A percentile compares a stretch with the other conserved stretches of the same genome.
Conservation (phyloP, 2,329 filamentous ascomycete genomes). For the Colletotrichum noveboracense region DNA sequence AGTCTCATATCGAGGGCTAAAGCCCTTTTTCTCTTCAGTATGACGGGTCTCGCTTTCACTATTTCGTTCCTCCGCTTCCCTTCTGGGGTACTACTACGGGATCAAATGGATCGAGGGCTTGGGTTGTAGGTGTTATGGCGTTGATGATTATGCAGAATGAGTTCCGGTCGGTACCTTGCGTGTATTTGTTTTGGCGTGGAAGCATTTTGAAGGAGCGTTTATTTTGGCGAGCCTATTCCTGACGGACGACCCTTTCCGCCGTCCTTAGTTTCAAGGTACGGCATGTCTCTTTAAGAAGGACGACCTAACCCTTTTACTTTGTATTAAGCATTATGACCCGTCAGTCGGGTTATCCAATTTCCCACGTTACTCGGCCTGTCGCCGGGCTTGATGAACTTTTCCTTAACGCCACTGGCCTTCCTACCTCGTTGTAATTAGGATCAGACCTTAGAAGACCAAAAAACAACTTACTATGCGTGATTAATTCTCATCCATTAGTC, state of each 20-base stretch:
- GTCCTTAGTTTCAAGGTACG: not conserved
- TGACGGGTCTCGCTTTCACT: not conserved
- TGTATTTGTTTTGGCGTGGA: conserved; percentile 23
- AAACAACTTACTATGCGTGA: conserved; percentile 4
- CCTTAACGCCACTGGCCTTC: conserved; percentile 6
- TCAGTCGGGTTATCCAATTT: conserved; percentile 12
- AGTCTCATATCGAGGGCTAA: conserved; percentile 83
- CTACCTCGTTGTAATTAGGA: conserved; percentile 23
- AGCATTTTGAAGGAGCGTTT: conserved; percentile 23
- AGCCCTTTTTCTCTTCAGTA: not conserved
- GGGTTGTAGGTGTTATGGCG: conserved; percentile 20
- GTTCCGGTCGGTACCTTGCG: conserved; percentile 18
- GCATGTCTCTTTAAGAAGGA: not conserved
- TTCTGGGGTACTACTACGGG: conserved; percentile 4
- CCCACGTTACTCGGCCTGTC: conserved; percentile 10
- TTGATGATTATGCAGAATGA: conserved; percentile 23
- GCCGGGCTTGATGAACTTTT: conserved; percentile 16
- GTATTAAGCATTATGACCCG: conserved; percentile 25
- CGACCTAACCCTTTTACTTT: conserved; percentile 26
- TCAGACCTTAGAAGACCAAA: conserved; percentile 20
- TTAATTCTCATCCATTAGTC: not conserved
- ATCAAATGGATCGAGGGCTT: conserved; percentile 10
- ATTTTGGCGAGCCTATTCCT: conserved; percentile 4
- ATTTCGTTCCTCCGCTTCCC: conserved; percentile 5
- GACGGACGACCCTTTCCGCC: not conserved